phyloP scores from a whole-genome alignment of 176 grass and related monocot species.

The Thinopyrum elongatum region DNA sequence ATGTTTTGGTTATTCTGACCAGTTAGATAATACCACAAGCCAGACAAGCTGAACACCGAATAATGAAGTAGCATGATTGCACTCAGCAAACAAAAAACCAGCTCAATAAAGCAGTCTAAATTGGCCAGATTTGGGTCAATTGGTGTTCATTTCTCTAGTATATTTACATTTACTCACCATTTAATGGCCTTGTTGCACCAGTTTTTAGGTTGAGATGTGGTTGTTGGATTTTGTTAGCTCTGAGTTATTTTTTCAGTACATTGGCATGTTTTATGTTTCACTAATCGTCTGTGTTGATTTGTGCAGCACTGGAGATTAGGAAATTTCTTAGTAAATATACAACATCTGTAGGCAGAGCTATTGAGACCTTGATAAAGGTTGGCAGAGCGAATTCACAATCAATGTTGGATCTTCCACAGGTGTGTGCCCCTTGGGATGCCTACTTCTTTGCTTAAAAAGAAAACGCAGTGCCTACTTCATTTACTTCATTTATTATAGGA shows the following conservation, averaged over 20 bases:
- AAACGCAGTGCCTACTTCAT: background rate
- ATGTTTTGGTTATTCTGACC: background rate
- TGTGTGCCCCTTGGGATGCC: slow-evolving; percentile 34
- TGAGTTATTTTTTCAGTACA: background rate
- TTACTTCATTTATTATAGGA: background rate
- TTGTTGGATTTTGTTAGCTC: background rate
- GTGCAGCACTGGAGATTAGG: slow-evolving; percentile 57
- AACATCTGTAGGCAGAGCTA: slow-evolving; percentile 52
- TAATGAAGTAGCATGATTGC: background rate
- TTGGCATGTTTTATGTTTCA: background rate
- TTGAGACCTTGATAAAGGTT: slow-evolving; percentile 84
- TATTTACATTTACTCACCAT: background rate
- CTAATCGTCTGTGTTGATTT: slow-evolving; percentile 29
- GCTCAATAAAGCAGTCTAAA: background rate
- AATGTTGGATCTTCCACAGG: slow-evolving; percentile 92
- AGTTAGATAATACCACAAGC: slow-evolving; percentile 3
- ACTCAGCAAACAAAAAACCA: background rate
- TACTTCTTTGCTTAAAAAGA: background rate
- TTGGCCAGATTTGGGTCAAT: background rate
- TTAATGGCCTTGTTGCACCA: background rate
- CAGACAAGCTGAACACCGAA: background rate
- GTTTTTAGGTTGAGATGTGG: slow-evolving; percentile 8
- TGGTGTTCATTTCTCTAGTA: slow-evolving; percentile 4
- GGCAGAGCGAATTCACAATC: slow-evolving; percentile 69
- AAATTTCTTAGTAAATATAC: slow-evolving; percentile 57